Evolutionary conservation across 2,329 filamentous ascomycete genomes (phyloP).

Genomic region (Volutella citrinella): DNA sequence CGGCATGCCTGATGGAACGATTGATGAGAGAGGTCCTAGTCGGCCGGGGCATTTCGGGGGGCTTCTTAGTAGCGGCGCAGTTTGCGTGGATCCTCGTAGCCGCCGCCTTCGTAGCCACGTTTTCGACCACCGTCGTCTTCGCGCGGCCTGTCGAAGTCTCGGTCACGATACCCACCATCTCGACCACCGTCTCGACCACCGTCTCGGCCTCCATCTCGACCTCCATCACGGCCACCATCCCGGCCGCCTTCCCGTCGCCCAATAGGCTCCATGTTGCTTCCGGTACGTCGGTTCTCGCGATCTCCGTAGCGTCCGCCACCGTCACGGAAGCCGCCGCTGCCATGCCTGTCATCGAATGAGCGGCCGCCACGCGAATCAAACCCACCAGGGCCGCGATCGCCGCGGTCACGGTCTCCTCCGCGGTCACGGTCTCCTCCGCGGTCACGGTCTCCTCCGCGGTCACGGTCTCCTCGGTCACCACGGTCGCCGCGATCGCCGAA

Average conservation of each 20-base stretch:
- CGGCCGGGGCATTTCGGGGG: too few relatives aligned
- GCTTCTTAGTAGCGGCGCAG: slow-evolving; percentile 62
- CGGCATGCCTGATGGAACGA: too few relatives aligned
- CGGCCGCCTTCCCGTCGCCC: too few relatives aligned
- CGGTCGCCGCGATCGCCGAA: slow-evolving; percentile 40
- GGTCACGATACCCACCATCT: slow-evolving; percentile 54
- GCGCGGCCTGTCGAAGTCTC: slow-evolving; percentile 53
- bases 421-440: slow-evolving; percentile 50
- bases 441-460: slow-evolving; percentile 23
- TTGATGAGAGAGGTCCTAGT: too few relatives aligned
- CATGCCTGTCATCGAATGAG: slow-evolving; percentile 56
- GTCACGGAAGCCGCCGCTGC: slow-evolving; percentile 49
- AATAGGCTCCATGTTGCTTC: slow-evolving; percentile 83
- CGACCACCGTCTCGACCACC: slow-evolving; percentile 57
- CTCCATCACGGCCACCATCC: too few relatives aligned
- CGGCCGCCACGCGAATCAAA: slow-evolving; percentile 55
- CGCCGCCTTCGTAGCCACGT: slow-evolving; percentile 73
- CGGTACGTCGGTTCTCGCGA: slow-evolving; percentile 55
- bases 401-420: slow-evolving; percentile 48
- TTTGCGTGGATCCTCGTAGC: slow-evolving; percentile 74
- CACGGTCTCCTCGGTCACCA: slow-evolving; percentile 43
- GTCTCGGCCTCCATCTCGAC: slow-evolving; percentile 60
- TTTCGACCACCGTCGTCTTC: slow-evolving; percentile 58
- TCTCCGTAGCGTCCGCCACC: slow-evolving; percentile 34
- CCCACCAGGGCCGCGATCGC: slow-evolving; percentile 54